These are phyloP conservation scores for Mortierella sp. DNA, from an alignment of 371 early-diverging fungal species.

Conservation along the genomic window DNA sequence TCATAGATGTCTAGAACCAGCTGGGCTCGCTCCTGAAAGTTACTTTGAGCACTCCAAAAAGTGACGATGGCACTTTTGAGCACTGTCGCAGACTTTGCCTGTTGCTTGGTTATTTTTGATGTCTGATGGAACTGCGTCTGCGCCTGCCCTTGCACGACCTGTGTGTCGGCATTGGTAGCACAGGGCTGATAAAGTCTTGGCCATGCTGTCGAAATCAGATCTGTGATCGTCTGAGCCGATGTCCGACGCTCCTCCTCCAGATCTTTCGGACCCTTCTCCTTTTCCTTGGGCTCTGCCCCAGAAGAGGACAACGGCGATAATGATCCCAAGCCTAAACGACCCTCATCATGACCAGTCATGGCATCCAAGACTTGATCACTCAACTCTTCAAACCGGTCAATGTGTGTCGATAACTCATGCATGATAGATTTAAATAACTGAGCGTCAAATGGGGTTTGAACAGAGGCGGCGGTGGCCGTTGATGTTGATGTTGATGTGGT, in stretches of 20 bases:
- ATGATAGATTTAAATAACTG: constrained; percentile 15
- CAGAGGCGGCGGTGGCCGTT: too few species aligned
- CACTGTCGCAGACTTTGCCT: constrained; percentile 21
- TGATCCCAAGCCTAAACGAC: background rate
- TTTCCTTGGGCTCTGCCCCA: too few species aligned
- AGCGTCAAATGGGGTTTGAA: constrained; percentile 12
- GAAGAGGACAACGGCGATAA: background rate
- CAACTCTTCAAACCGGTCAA: constrained; percentile 24
- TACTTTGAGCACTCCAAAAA: constrained; percentile 30
- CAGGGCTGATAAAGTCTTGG: background rate
- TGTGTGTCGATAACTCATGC: constrained; percentile 7
- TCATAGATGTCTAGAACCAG: constrained; percentile 33
- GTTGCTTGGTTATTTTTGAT: constrained; percentile 19
- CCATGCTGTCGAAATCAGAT: constrained; percentile 11
- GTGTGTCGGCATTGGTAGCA: background rate
- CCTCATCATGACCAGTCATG: constrained; percentile 8
- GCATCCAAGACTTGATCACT: constrained; percentile 34
- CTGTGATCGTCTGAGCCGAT: constrained; percentile 7
- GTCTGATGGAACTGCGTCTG: constrained; percentile 3
- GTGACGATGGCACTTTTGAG: constrained; percentile 21
- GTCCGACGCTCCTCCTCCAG: constrained; percentile 16
- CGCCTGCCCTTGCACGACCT: constrained; percentile 4
- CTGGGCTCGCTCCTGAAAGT: constrained; percentile 41
- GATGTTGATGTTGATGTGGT: too few species aligned
- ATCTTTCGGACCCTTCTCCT: constrained; percentile 1